A percentile compares a stretch with the other conserved stretches of the same genome.
These are phyloP conservation scores for Penicillium goetzii DNA, from an alignment of 495 filamentous ascomycete genomes.

Conservation along the genomic window DNA sequence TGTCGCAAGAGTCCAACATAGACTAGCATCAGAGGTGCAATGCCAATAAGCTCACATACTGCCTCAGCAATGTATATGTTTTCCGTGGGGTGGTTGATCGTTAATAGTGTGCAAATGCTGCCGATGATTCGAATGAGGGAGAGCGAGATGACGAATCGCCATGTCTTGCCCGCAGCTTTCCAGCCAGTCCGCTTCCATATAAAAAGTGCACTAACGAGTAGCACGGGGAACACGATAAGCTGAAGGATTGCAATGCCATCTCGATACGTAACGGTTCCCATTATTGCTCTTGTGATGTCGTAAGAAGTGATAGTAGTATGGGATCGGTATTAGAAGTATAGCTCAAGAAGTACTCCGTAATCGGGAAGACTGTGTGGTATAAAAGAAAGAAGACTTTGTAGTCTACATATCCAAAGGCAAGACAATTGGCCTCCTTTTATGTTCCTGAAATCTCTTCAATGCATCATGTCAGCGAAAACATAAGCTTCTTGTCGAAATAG, in stretches of 20 bases:
- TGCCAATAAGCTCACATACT: conserved; percentile 38
- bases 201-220: conserved; percentile 27
- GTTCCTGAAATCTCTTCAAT: background rate
- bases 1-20: conserved; percentile 35
- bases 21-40: conserved; percentile 35
- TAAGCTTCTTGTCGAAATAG: background rate
- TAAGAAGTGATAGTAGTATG: background rate
- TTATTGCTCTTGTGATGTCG: background rate
- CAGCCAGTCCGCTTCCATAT: conserved; percentile 38
- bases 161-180: conserved; percentile 33
- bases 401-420: background rate
- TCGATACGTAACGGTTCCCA: conserved; percentile 28
- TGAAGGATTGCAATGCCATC: conserved; percentile 39
- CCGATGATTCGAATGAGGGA: conserved; percentile 37
- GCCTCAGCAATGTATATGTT: conserved; percentile 24
- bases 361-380: background rate
- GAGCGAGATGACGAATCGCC: conserved; percentile 34
- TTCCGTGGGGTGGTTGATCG: conserved; percentile 25
- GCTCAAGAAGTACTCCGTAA: background rate
- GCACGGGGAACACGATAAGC: conserved; percentile 33
- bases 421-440: background rate
- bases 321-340: background rate
- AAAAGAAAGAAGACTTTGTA: background rate
- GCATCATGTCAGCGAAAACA: background rate
- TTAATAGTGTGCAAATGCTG: conserved; percentile 30